phyloP scores from a whole-genome alignment of 2,329 filamentous ascomycete species.

The Diaporthe helianthi region DNA sequence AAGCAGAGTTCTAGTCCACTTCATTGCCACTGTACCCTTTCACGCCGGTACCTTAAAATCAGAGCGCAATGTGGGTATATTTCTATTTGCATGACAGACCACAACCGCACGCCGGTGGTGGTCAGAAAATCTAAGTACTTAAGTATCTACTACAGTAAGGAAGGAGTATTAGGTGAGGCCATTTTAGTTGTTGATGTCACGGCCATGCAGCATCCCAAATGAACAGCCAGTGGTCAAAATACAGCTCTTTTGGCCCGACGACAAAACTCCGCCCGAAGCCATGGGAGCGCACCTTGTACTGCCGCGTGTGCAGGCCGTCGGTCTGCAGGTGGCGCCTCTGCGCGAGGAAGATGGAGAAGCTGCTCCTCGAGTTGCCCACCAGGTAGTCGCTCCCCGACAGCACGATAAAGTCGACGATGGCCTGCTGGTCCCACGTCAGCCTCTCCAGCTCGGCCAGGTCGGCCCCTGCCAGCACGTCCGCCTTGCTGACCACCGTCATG shows the following conservation, averaged over 20 bases:
- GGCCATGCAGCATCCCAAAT: constrained; percentile 56
- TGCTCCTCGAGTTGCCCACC: constrained; percentile 53
- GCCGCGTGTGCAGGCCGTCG: constrained; percentile 50
- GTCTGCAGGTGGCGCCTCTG: constrained; percentile 52
- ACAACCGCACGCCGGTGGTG: neutral
- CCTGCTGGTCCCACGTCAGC: constrained; percentile 55
- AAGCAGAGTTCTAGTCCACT: constrained; percentile 34
- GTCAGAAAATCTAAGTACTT: too few relatives aligned
- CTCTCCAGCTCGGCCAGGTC: constrained; percentile 44
- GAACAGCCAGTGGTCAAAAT: constrained; percentile 57
- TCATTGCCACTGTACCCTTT: too few relatives aligned
- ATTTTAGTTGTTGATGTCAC: too few relatives aligned
- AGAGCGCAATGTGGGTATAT: neutral
- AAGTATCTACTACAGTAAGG: too few relatives aligned
- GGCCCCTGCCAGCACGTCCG: constrained; percentile 42
- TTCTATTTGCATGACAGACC: neutral
- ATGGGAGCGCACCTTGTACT: constrained; percentile 51
- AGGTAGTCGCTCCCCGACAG: constrained; percentile 50
- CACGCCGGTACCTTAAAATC: too few relatives aligned
- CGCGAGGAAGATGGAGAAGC: constrained; percentile 55
- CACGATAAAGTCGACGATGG: constrained; percentile 51
- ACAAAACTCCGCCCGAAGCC: constrained; percentile 52
- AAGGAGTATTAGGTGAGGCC: too few relatives aligned
- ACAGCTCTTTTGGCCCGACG: constrained; percentile 52
- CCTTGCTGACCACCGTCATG: constrained; percentile 48